Conservation (phyloP, 179 eudicot species). For the Pouteria campechiana region DNA sequence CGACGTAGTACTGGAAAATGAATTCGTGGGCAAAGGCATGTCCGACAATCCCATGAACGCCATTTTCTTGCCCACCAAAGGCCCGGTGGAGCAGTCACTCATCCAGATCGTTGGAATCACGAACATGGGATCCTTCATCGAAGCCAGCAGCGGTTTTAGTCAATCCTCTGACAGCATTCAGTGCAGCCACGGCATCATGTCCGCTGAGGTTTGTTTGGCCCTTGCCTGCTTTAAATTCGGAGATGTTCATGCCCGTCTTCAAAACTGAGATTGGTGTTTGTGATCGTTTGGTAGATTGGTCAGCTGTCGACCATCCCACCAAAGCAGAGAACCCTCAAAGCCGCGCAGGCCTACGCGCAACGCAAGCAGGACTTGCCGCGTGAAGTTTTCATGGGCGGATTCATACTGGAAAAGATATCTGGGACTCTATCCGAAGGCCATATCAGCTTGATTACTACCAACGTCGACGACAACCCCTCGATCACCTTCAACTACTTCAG, state of each 20-base stretch:
- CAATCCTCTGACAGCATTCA: constrained; percentile 45
- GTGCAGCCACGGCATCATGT: constrained; percentile 49
- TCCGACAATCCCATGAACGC: constrained; percentile 80
- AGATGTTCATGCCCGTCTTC: no score
- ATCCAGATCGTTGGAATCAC: constrained; percentile 93
- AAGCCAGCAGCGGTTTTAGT: constrained; percentile 84
- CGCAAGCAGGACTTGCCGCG: constrained; percentile 53
- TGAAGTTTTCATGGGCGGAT: constrained; percentile 85
- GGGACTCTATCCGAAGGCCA: constrained; percentile 58
- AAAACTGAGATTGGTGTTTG: constrained; percentile 13
- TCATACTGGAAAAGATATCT: constrained; percentile 79
- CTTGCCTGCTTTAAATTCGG: no score
- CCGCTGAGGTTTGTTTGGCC: constrained; percentile 51
- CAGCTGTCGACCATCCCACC: constrained; percentile 94
- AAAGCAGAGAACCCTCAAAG: constrained; percentile 56
- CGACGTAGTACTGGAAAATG: constrained; percentile 51
- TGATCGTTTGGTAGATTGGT: constrained; percentile 49
- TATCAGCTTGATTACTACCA: constrained; percentile 40
- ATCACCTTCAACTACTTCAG: constrained; percentile 91
- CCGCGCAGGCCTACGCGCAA: constrained; percentile 47
- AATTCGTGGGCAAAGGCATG: constrained; percentile 78
- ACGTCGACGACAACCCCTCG: constrained; percentile 55
- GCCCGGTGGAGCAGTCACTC: constrained; percentile 53
- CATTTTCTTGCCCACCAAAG: constrained; percentile 51
- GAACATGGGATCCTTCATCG: constrained; percentile 73